These are phyloP conservation scores for Pterulicium gracile DNA, from an alignment of 1,284 basidiomycete genomes.

Conservation along the genomic window DNA sequence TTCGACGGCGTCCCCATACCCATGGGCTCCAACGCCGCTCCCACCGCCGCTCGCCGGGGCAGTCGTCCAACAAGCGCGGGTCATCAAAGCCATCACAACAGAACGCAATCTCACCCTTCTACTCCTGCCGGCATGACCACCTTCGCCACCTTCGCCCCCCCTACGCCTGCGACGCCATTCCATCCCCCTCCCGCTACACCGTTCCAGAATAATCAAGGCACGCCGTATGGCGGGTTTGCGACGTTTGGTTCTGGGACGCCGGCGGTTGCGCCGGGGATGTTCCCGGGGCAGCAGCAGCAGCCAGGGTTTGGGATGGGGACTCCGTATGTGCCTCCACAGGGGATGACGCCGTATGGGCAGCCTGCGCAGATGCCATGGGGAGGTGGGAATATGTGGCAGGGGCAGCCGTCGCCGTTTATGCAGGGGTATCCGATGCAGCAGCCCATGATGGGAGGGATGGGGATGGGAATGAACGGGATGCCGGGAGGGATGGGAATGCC, in stretches of 20 bases:
- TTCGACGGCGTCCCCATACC: background rate
- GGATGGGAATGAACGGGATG: background rate
- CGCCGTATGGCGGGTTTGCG: background rate
- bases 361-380: background rate
- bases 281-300: background rate
- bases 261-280: background rate
- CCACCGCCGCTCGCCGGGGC: no score
- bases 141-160: background rate
- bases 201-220: no score
- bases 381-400: background rate
- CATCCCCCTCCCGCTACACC: background rate
- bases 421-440: background rate
- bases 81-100: no score
- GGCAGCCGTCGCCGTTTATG: background rate
- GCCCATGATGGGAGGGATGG: background rate
- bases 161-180: background rate
- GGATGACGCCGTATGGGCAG: background rate
- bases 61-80: no score
- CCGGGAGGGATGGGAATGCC: background rate
- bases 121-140: no score
- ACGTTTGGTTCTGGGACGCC: background rate
- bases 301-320: no score
- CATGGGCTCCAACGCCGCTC: background rate
- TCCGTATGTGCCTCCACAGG: no score
- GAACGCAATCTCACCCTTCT: no score